phyloP scores from a whole-genome alignment of 306 rosid genomes.

The Quercus gilva region DNA sequence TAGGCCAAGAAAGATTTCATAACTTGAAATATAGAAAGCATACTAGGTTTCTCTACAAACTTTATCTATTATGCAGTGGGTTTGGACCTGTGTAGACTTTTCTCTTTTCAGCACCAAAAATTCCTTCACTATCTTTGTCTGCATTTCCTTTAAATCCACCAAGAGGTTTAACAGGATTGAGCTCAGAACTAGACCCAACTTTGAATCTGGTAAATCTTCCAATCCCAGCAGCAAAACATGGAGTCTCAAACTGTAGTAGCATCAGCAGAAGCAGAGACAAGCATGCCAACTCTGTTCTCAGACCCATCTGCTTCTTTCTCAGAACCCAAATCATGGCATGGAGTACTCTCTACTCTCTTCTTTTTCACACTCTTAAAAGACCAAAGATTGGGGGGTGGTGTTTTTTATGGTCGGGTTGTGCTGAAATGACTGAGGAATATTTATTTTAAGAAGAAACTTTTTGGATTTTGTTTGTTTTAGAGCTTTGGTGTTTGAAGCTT shows the following conservation, averaged over 20 bases:
- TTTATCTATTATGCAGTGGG: slow-evolving; percentile 92
- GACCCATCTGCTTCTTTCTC: slow-evolving; percentile 42
- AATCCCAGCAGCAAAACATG: slow-evolving; percentile 43
- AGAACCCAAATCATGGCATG: slow-evolving; percentile 53
- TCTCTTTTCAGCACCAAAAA: slow-evolving; percentile 69
- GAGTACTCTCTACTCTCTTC: background rate
- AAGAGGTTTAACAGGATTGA: slow-evolving; percentile 23
- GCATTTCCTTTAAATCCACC: slow-evolving; percentile 27
- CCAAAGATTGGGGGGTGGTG: background rate
- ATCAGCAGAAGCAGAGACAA: slow-evolving; percentile 46
- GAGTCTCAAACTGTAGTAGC: slow-evolving; percentile 36
- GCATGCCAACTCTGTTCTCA: slow-evolving; percentile 27
- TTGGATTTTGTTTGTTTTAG: slow-evolving; percentile 14
- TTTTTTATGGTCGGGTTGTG: background rate
- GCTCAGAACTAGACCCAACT: slow-evolving; percentile 23
- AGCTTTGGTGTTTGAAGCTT: slow-evolving; percentile 49
- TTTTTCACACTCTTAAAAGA: background rate
- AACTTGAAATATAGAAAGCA: slow-evolving; percentile 14
- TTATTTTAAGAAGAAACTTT: slow-evolving; percentile 18
- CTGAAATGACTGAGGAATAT: background rate
- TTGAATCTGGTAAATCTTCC: slow-evolving; percentile 35
- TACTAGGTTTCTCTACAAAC: slow-evolving; percentile 20
- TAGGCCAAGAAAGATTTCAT: background rate
- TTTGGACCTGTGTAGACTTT: slow-evolving; percentile 88
- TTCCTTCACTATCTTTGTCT: slow-evolving; percentile 27